A percentile compares a stretch with the other conserved stretches of the same genome.
Evolutionary conservation across 805 yeast species (phyloP).

Genomic region (Ogataea siamensis): DNA sequence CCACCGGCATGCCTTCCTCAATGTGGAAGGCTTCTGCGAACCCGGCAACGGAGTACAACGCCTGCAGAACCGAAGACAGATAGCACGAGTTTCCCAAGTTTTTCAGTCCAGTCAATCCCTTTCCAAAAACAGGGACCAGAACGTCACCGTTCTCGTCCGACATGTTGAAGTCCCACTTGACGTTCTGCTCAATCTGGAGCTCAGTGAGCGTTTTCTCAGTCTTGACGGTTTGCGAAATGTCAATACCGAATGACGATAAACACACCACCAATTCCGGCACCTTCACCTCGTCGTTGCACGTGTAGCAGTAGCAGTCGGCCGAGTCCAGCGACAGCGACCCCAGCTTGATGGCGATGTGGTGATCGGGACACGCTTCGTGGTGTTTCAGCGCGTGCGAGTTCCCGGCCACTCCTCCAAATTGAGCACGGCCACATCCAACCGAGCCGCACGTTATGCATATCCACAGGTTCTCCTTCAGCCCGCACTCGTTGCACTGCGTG

Average conservation of each 20-base stretch:
- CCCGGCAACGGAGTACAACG: constrained; percentile 48
- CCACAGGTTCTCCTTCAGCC: constrained; percentile 80
- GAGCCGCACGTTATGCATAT: constrained; percentile 86
- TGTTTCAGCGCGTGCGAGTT: constrained; percentile 87
- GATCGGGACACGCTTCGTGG: constrained; percentile 49
- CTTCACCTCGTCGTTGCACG: constrained; percentile 83
- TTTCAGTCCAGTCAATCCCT: constrained; percentile 77
- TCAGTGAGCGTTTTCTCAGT: constrained; percentile 89
- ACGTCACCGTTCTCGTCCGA: constrained; percentile 67
- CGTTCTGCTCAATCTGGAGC: constrained; percentile 86
- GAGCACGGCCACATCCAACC: constrained; percentile 93
- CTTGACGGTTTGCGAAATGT: constrained; percentile 51
- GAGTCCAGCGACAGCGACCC: constrained; percentile 82
- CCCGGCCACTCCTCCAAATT: constrained; percentile 93
- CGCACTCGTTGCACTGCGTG: constrained; percentile 55
- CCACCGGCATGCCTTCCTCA: constrained; percentile 35
- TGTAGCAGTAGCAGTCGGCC: constrained; percentile 86
- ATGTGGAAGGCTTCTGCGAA: constrained; percentile 41
- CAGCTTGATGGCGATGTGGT: constrained; percentile 83
- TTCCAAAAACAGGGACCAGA: constrained; percentile 66
- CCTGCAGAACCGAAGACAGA: constrained; percentile 76
- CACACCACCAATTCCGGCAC: constrained; percentile 56
- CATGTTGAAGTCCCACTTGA: constrained; percentile 90
- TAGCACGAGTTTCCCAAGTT: constrained; percentile 95
- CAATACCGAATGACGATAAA: constrained; percentile 64